Evolutionary conservation across 2,329 filamentous ascomycete genomes (phyloP), one percentile per base, ranked within the genome.

Genomic region (Botrytis galanthina): DNA sequence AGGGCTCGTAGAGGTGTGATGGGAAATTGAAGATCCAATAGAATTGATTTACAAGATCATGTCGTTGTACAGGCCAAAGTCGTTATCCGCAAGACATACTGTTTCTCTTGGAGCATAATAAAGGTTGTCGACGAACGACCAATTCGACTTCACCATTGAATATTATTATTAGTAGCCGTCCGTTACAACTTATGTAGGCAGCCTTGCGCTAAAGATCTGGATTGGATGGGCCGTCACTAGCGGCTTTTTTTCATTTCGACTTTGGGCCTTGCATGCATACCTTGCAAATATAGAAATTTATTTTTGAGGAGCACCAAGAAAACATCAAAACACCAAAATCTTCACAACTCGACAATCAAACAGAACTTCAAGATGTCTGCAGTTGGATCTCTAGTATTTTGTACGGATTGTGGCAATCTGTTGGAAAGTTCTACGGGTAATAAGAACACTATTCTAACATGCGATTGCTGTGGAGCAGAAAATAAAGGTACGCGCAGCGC

Each of bases 381-480:
- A 29, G 94, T 98, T 77, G 95, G 94, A 73, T 95, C 94, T 70
- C 87, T 98, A 59, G 91, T 97, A 51, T 98, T 98, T 83, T 98
- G 95, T 85, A 93, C 88, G 71, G 93, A 95, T 81, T 98, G 95
- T 82, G 95, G 95, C 75, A 97, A 97, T 82, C 87, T 98, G 5
- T 86, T 98, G 59, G 94, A 96, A 71, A 88, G 91, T 70, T 94
- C 93, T 64, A 92, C 91, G 76, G 93, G 93, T 75, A 91, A 90
- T 74, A 87, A 89, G 78, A 92, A 94, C 81, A 92, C 92, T 73
- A 88, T 92, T 73, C 84, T 98, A 73, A 87, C 88, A 77, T 99
- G 95, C 86, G 92, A 93, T 79, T 91, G 95, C 81, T 98, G 95
- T 82, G 93, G 93, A 75, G 89, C 93, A 59, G 88, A 93, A 80